Evolutionary conservation across 2,329 filamentous ascomycete species (phyloP).

Genomic region (Tympanopsis confertula): DNA sequence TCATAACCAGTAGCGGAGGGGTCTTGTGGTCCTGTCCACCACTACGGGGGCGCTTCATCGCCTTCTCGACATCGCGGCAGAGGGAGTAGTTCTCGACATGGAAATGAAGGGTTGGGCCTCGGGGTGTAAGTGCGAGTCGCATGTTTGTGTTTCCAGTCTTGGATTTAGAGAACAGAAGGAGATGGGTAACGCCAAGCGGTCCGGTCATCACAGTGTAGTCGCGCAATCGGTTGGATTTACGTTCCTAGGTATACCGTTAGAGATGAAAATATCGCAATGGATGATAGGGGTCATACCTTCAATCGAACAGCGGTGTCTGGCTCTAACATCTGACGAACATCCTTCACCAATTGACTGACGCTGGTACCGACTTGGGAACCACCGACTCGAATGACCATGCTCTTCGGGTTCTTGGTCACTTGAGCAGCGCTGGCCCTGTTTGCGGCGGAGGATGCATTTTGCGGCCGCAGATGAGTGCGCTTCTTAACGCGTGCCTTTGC

Average conservation of each 20-base stretch:
- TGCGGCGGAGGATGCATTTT: background rate
- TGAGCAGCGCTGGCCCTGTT: background rate
- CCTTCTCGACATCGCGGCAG: background rate
- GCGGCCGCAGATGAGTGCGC: background rate
- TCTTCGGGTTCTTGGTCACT: background rate
- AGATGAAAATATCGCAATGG: too few relatives aligned
- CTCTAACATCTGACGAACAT: slow-evolving; percentile 1
- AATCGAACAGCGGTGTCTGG: slow-evolving; percentile 1
- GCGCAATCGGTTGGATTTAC: background rate
- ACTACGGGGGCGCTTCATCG: background rate
- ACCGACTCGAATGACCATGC: slow-evolving; percentile 1
- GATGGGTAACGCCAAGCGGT: background rate
- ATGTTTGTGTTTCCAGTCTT: background rate
- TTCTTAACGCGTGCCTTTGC: background rate
- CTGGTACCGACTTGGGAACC: background rate
- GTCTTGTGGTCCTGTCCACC: slow-evolving; percentile 1
- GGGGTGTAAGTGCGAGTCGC: background rate
- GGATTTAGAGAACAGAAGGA: background rate
- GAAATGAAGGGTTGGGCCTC: slow-evolving; percentile 1
- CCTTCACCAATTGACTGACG: slow-evolving; percentile 1
- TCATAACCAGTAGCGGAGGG: background rate
- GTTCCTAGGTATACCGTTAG: slow-evolving; percentile 1
- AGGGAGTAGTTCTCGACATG: background rate
- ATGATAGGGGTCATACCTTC: background rate
- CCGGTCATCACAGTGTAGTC: slow-evolving; percentile 1